phyloP scores from a whole-genome alignment of 176 grass and related monocot species.

The Thalia dealbata region DNA sequence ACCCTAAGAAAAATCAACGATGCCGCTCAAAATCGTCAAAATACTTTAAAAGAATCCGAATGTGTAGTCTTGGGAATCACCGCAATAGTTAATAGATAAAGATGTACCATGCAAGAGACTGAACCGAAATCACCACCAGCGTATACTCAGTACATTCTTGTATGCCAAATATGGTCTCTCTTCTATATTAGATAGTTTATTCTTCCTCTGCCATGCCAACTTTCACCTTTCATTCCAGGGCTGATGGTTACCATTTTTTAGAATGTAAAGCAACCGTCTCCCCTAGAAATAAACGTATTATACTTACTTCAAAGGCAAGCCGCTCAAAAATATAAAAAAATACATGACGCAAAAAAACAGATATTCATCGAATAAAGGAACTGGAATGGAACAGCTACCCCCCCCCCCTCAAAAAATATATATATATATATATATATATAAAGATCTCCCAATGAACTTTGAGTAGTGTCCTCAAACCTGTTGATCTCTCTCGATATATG shows the following conservation, averaged over 20 bases:
- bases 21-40: too few relatives aligned
- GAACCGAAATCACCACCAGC: too few relatives aligned
- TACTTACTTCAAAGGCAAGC: background rate
- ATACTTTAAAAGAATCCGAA: too few relatives aligned
- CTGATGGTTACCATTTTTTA: background rate
- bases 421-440: too few relatives aligned
- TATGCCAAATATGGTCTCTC: background rate
- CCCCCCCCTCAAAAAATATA: too few relatives aligned
- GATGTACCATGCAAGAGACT: too few relatives aligned
- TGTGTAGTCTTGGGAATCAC: too few relatives aligned
- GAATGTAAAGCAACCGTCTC: background rate
- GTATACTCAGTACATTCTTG: too few relatives aligned
- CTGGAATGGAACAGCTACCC: background rate
- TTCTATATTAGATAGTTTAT: background rate
- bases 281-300: background rate
- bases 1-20: too few relatives aligned
- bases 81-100: too few relatives aligned
- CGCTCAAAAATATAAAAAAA: background rate
- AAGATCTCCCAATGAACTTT: background rate
- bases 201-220: background rate
- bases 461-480: constrained; percentile 1
- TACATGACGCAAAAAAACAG: background rate
- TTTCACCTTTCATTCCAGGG: background rate
- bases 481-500: background rate
- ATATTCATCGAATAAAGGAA: background rate